A percentile compares a stretch with the other conserved stretches of the same genome.
Evolutionary conservation across 352 stramenopile species (phyloP).

Genomic region (Globisporangium polare): DNA sequence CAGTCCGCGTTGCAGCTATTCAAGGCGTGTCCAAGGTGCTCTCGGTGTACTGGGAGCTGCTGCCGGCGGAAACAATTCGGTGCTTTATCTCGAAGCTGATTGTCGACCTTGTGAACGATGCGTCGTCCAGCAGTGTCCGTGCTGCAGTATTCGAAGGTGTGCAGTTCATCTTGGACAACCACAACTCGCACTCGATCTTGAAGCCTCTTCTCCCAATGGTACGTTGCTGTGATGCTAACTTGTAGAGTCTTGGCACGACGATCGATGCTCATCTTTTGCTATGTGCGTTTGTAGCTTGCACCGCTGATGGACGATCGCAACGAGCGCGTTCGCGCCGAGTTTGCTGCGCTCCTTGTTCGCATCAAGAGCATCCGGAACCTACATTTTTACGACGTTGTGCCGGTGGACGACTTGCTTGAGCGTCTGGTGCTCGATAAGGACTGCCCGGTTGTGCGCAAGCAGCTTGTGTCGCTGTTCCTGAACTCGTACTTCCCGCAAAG

Average conservation of each 20-base stretch:
- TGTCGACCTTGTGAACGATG: conserved; percentile 80
- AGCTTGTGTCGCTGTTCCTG: conserved; percentile 77
- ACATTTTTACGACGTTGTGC: conserved; percentile 85
- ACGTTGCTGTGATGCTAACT: conserved; percentile 14
- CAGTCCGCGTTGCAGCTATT: conserved; percentile 72
- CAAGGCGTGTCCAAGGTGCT: conserved; percentile 80
- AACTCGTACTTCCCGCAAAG: conserved; percentile 88
- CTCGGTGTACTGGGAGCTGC: conserved; percentile 82
- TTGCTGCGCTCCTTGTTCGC: conserved; percentile 70
- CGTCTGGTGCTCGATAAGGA: conserved; percentile 69
- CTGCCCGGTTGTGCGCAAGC: conserved; percentile 53
- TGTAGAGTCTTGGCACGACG: background rate
- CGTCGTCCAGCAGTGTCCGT: conserved; percentile 67
- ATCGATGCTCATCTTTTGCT: background rate
- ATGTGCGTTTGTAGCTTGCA: conserved; percentile 36
- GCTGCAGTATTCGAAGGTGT: conserved; percentile 81
- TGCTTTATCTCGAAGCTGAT: conserved; percentile 81
- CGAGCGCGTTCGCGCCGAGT: conserved; percentile 77
- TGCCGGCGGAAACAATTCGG: conserved; percentile 75
- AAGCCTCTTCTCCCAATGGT: conserved; percentile 84
- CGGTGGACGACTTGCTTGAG: conserved; percentile 70
- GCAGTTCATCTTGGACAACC: conserved; percentile 85
- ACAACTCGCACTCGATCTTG: conserved; percentile 80
- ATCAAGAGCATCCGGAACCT: conserved; percentile 87
- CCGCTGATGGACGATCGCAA: conserved; percentile 83